Conservation (phyloP, 176 grass and related monocot species). For the Secale cereale region DNA sequence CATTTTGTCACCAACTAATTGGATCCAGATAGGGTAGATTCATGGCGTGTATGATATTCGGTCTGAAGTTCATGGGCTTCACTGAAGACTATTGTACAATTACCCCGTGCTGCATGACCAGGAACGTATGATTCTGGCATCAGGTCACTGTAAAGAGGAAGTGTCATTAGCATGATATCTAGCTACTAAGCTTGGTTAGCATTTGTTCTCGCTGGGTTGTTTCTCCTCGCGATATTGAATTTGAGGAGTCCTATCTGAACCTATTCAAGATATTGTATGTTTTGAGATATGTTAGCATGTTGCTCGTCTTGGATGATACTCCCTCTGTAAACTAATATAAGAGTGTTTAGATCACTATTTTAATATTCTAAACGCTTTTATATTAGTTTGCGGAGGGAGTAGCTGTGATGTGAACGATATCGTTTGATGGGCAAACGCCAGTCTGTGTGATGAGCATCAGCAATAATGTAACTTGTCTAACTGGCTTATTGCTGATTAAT, state of each 20-base stretch:
- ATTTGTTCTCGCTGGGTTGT: background rate
- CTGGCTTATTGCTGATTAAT: too few species aligned
- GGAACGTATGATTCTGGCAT: conserved; percentile 15
- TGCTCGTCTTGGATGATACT: background rate
- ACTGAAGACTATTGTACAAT: conserved; percentile 25
- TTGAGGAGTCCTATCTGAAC: background rate
- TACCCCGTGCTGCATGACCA: background rate
- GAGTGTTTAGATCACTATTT: too few species aligned
- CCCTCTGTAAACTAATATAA: too few species aligned
- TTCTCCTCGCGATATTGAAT: background rate
- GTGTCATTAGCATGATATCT: conserved; percentile 1
- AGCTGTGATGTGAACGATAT: background rate
- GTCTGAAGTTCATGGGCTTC: background rate
- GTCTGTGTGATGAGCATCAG: background rate
- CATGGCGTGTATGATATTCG: conserved; percentile 6
- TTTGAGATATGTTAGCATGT: background rate
- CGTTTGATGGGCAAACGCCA: background rate
- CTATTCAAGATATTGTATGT: background rate
- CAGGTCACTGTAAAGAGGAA: conserved; percentile 31
- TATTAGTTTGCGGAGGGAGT: too few species aligned
- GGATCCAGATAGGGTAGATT: background rate
- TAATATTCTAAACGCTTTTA: too few species aligned
- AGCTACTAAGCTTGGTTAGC: conserved; percentile 1
- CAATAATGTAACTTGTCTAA: too few species aligned
- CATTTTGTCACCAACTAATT: conserved; percentile 70